Percentiles rank a stretch among this genome's conserved stretches.
phyloP scores from a whole-genome alignment of 2,329 filamentous ascomycete genomes.

The Clonostachys sp. region DNA sequence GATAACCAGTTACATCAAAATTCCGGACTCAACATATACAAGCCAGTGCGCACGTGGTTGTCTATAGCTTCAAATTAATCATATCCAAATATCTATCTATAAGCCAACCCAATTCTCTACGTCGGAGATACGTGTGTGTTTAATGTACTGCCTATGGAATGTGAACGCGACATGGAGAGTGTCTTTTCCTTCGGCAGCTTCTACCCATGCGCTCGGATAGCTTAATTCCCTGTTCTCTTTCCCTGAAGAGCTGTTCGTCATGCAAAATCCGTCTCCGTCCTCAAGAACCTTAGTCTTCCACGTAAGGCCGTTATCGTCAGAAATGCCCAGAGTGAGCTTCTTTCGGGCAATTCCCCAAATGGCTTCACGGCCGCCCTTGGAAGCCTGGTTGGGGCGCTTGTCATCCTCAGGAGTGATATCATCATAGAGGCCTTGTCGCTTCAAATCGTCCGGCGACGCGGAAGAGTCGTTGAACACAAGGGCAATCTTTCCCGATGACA shows the following conservation, averaged over 20 bases:
- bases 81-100: no score
- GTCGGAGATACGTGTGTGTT: conserved; percentile 24
- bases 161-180: conserved; percentile 33
- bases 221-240: conserved; percentile 35
- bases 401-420: conserved; percentile 34
- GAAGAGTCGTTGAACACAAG: conserved; percentile 34
- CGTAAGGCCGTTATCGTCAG: conserved; percentile 24
- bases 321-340: conserved; percentile 24
- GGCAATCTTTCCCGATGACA: conserved; percentile 24
- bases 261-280: conserved; percentile 37
- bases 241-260: conserved; percentile 35
- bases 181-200: conserved; percentile 12
- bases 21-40: no score
- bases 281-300: conserved; percentile 32
- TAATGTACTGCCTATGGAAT: conserved; percentile 34
- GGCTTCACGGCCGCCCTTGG: conserved; percentile 25
- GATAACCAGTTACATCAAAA: no score
- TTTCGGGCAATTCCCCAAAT: conserved; percentile 37
- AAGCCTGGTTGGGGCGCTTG: conserved; percentile 28
- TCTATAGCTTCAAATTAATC: no score
- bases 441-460: conserved; percentile 19
- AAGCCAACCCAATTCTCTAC: conserved; percentile 13
- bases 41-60: no score
- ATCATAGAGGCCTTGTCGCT: conserved; percentile 34
- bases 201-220: conserved; percentile 30